Base-by-base conservation (phyloP, 2,329 filamentous ascomycete species). In the Colletotrichum spinosum region DNA sequence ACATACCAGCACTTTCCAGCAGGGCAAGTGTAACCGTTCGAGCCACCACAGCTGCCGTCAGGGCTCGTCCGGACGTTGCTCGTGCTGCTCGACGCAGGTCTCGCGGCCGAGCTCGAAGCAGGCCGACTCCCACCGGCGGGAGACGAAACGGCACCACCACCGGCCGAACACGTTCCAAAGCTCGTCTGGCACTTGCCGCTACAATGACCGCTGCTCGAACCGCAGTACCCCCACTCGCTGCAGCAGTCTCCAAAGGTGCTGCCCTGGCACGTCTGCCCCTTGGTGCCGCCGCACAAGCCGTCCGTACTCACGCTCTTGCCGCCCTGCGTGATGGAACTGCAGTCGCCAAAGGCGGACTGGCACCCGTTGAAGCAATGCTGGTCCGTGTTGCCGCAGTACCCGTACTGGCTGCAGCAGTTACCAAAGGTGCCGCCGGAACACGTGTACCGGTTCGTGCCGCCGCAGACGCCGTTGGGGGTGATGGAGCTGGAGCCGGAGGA, bases 41-140 rank as follows among this genome's bases (percentile, higher is more conserved):
- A 68, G 50, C 77, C 79, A 17, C 78, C 81, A 55, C 81, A 83
- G 15, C 71, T 73, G n/a, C 78, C 79, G 48, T 82, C 77, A 10
- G 74, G 69, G 0, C 60, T 64, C 8, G 25, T 41, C 13, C 53
- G 60, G 25, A 6, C 38, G 35, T 52, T 48, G 7, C 51, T 61
- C n/a, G 60, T 33, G 35, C 57, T 48, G 9, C 51, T 61, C n/a
- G 60, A 33, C 15, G 52, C 34, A n/a, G 62, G 52, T 4, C 38
- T 55, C 25, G 60, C 39, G 1, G 57, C 58, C 25, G 25, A 25
- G 25, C 25, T 25, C 25, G 25, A 25, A 25, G 25, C 25, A 25
- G 25, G 25, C 4, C 25, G 25, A 25, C 25, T 25, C 25, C 25
- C 25, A 25, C 25, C 25, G 8, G 57, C 17, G 6, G 67, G 42